Evolutionary conservation across 2,329 filamentous ascomycete genomes (phyloP), one percentile per base, ranked within the genome.

Genomic region (Emergomyces africanus): DNA sequence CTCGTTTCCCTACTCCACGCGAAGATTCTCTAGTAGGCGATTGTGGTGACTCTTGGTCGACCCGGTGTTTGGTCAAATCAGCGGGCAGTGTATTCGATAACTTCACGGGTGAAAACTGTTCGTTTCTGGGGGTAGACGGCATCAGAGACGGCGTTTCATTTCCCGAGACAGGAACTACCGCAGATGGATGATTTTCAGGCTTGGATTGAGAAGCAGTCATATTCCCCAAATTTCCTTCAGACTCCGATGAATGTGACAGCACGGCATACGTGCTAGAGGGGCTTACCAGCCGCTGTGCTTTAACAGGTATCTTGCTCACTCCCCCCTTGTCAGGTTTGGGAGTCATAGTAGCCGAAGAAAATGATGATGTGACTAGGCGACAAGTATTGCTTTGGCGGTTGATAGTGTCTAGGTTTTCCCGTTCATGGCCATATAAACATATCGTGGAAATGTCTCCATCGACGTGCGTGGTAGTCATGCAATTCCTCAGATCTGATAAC

Each of bases 291-390:
- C 23, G 33, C 20, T 33, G n/a, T 18, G 44, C 25, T 51, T 28
- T 58, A 20, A 54, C 56, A n/a, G 39, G 53, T n/a, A 57, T 60
- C 25, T 6, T 46, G 48, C 23, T 61, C 42, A 20, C 37, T n/a
- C 8, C 46, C 35, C 42, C 18, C 23, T 37, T 59, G 18, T 30
- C 9, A 25, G n/a, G 14, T 41, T 59, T 59, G n/a, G 33, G 50
- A 23, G 37, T 44, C 8, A 28, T 30, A 15, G 37, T 12, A 37
- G 15, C 25, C 8, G 53, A 28, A 28, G 23, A n/a, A 10, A 42
- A 18, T 30, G 37, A 30, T 5, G 37, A 33, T 25, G 15, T 42
- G 3, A 2, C 35, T 25, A 3, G 25, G 3, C 10, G 12, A 25
- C 15, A 33, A 33, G 37, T 33, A 42, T 44, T 28, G n/a, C 2